phyloP scores from a whole-genome alignment of 129 eudicot genomes.

The Dittrichia graveolens region DNA sequence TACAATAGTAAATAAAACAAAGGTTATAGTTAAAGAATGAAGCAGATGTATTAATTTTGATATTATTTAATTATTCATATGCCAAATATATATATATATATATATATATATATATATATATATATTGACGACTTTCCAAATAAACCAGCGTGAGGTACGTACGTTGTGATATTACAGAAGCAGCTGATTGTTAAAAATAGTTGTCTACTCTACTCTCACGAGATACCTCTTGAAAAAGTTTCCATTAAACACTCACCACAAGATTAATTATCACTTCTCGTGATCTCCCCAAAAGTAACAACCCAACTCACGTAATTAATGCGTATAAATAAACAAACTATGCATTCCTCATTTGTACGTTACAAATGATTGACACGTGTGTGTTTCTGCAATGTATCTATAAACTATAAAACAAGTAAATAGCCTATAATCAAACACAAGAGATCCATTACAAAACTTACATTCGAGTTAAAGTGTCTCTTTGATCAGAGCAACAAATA shows the following conservation, averaged over 20 bases:
- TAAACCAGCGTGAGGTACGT: too few species aligned
- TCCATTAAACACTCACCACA: constrained; percentile 35
- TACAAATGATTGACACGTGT: constrained; percentile 12
- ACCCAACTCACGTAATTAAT: constrained; percentile 4
- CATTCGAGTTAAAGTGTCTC: not conserved
- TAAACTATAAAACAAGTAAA: constrained; percentile 10
- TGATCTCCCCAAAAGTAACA: constrained; percentile 30
- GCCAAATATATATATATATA: too few species aligned
- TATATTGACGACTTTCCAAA: too few species aligned
- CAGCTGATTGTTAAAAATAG: not conserved
- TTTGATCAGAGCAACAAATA: constrained; percentile 16
- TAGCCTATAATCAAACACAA: not conserved
- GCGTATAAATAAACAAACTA: constrained; percentile 23
- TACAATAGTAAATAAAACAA: too few species aligned
- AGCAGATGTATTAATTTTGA: too few species aligned
- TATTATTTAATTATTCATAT: too few species aligned
- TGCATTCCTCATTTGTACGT: constrained; percentile 25
- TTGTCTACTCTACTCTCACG: constrained; percentile 39
- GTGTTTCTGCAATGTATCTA: not conserved
- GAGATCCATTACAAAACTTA: not conserved
- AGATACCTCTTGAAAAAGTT: constrained; percentile 43
- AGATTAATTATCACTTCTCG: constrained; percentile 2
- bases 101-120: too few species aligned
- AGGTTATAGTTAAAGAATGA: too few species aligned
- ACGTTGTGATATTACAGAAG: not conserved